Conservation (phyloP, 2,329 filamentous ascomycete species). For the Lecanicillium sp. region DNA sequence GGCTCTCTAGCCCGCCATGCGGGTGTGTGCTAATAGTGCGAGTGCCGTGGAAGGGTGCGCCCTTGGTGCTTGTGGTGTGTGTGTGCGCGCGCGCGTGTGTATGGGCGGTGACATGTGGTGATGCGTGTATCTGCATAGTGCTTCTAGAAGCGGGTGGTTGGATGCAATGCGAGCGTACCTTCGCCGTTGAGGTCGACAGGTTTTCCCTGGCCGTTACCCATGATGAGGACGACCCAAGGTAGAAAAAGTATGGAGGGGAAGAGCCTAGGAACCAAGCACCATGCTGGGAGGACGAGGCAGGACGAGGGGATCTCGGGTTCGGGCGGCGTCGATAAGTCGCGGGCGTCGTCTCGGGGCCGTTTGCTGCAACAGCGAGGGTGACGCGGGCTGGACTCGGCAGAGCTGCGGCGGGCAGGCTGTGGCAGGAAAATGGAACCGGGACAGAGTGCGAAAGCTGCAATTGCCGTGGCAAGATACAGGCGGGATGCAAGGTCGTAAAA, state of each 20-base stretch:
- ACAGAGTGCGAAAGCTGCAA: neutral
- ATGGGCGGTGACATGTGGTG: neutral
- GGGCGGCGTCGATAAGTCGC: neutral
- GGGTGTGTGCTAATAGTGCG: too few species aligned
- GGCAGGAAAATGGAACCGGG: neutral
- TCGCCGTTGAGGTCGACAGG: constrained; percentile 88
- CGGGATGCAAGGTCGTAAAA: neutral
- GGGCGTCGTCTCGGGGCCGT: neutral
- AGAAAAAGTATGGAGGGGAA: neutral
- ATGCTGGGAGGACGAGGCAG: constrained; percentile 1
- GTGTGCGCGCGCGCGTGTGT: neutral
- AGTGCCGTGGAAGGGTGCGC: too few species aligned
- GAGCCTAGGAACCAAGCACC: constrained; percentile 3
- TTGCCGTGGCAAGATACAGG: neutral
- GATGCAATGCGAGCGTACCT: constrained; percentile 51
- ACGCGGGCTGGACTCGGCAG: too few species aligned
- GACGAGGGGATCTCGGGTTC: neutral
- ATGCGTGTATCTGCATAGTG: too few species aligned
- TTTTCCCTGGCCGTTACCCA: constrained; percentile 96
- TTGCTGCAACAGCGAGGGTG: too few species aligned
- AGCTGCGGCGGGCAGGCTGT: neutral
- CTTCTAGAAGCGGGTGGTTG: neutral
- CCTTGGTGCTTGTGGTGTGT: too few species aligned
- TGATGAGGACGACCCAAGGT: constrained; percentile 30
- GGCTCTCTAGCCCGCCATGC: too few species aligned